Evolutionary conservation across 306 rosid genomes (phyloP).

Genomic region (Hylodesmum podocarpum): DNA sequence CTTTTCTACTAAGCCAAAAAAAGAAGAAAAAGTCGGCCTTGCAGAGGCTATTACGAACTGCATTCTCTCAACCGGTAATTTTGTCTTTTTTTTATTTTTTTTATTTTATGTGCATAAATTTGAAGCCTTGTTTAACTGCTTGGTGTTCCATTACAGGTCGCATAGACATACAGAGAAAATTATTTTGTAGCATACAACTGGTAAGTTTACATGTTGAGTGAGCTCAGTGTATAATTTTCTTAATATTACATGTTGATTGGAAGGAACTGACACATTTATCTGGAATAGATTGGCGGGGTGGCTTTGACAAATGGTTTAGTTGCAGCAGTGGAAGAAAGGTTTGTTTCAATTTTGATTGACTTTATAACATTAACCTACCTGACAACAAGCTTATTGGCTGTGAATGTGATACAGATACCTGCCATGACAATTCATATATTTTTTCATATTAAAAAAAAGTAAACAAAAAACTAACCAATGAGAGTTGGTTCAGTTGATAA

Average conservation of each 20-base stretch:
- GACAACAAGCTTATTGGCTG: constrained; percentile 10
- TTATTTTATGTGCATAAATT: constrained; percentile 19
- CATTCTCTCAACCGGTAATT: constrained; percentile 84
- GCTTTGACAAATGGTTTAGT: constrained; percentile 82
- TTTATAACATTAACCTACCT: constrained; percentile 4
- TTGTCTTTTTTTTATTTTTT: constrained; percentile 24
- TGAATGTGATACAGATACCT: neutral
- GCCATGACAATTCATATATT: neutral
- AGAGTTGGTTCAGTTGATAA: neutral
- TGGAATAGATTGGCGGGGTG: constrained; percentile 85
- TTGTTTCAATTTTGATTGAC: constrained; percentile 34
- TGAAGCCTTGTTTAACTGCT: constrained; percentile 29
- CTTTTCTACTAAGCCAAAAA: constrained; percentile 72
- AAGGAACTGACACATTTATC: constrained; percentile 36
- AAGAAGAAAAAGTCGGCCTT: constrained; percentile 90
- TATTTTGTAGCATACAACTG: constrained; percentile 96
- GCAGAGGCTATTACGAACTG: constrained; percentile 90
- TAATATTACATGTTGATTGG: constrained; percentile 20
- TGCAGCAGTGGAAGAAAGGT: constrained; percentile 94
- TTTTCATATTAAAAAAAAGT: neutral
- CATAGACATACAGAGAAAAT: constrained; percentile 88
- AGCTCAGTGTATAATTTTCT: constrained; percentile 23
- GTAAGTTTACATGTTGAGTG: constrained; percentile 49
- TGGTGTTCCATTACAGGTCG: constrained; percentile 65
- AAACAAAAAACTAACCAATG: neutral